Conservation (phyloP, 768 basidiomycete species). For the Mycena floridula region DNA sequence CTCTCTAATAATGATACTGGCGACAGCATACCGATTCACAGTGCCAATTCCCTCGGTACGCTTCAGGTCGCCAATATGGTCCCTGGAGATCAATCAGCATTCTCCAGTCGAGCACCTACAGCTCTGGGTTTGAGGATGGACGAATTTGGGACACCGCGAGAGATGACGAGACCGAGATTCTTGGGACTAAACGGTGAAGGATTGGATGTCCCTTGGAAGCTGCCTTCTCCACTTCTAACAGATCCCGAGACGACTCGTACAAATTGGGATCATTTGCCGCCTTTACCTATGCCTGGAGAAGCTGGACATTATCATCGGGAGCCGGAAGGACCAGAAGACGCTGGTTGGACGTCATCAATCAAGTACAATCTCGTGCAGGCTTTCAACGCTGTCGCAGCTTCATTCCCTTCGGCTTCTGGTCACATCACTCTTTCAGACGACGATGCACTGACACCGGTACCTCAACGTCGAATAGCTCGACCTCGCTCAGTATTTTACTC, state of each 20-base stretch:
- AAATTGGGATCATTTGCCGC: conserved; percentile 9
- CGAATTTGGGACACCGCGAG: conserved; percentile 7
- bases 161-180: conserved; percentile 21
- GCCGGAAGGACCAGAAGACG: conserved; percentile 4
- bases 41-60: conserved; percentile 30
- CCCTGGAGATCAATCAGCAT: conserved; percentile 38
- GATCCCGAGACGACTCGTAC: not conserved
- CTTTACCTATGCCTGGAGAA: conserved; percentile 25
- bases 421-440: conserved; percentile 7
- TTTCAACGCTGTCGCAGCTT: conserved; percentile 44
- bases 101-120: conserved; percentile 23
- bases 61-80: conserved; percentile 43
- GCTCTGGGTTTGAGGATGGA: conserved; percentile 12
- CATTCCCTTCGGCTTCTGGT: conserved; percentile 19
- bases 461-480: conserved; percentile 11
- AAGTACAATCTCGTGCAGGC: conserved; percentile 40
- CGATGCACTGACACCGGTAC: conserved; percentile 19
- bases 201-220: conserved; percentile 25
- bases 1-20: too few relatives aligned
- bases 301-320: not conserved
- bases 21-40: conserved; percentile 3
- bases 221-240: conserved; percentile 5
- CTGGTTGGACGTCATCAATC: conserved; percentile 37
- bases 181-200: conserved; percentile 23
- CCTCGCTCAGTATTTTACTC: too few relatives aligned